Evolutionary conservation across 2,329 filamentous ascomycete species (phyloP).

Genomic region (Onygenales sp.): DNA sequence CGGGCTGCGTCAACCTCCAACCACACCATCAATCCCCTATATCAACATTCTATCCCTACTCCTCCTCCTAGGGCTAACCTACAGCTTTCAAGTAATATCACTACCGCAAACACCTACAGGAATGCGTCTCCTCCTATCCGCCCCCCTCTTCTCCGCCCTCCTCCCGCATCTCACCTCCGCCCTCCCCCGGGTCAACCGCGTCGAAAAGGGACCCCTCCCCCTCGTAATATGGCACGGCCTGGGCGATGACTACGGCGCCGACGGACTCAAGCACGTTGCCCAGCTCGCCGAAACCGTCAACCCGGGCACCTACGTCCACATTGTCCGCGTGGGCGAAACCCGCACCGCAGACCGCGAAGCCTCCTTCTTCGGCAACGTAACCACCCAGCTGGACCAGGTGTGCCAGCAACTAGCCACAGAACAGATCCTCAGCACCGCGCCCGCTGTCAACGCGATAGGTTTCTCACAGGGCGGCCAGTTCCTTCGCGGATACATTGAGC

Average conservation of each 20-base stretch:
- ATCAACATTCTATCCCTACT: background rate
- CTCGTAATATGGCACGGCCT: constrained; percentile 90
- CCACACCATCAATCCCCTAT: background rate
- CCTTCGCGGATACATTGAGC: constrained; percentile 80
- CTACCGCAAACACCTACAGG: background rate
- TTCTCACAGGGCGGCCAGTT: constrained; percentile 97
- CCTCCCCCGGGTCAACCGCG: background rate
- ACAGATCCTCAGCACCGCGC: constrained; percentile 70
- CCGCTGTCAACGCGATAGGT: constrained; percentile 79
- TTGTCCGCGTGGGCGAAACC: constrained; percentile 61
- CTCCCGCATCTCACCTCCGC: background rate
- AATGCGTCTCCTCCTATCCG: background rate
- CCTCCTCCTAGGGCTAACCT: background rate
- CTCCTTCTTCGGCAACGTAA: constrained; percentile 87
- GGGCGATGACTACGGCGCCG: constrained; percentile 57
- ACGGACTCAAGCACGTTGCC: constrained; percentile 63
- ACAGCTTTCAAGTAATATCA: background rate
- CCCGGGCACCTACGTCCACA: constrained; percentile 77
- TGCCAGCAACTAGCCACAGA: constrained; percentile 68
- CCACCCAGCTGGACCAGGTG: constrained; percentile 63
- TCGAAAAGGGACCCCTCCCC: constrained; percentile 51
- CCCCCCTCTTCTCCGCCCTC: background rate
- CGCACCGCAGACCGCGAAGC: constrained; percentile 63
- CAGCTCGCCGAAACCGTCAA: constrained; percentile 62
- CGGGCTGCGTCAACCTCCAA: background rate